These are phyloP conservation scores for Nigrospora sphaerica DNA, from an alignment of 2,329 filamentous ascomycete species.

Conservation along the genomic window DNA sequence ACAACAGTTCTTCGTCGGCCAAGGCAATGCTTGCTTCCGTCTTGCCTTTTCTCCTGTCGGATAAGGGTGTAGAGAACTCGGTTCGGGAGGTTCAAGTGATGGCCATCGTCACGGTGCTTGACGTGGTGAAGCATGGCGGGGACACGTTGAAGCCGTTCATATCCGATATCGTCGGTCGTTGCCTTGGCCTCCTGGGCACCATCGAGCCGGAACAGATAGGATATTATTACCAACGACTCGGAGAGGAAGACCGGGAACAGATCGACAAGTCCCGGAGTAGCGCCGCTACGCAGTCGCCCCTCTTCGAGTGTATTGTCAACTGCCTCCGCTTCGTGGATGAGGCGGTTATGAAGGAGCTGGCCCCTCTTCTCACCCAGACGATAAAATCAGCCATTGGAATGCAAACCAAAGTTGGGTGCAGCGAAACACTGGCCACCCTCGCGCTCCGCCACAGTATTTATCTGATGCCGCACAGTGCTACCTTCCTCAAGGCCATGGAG, in stretches of 20 bases:
- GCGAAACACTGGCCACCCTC: constrained; percentile 75
- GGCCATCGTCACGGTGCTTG: constrained; percentile 73
- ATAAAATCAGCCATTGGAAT: constrained; percentile 85
- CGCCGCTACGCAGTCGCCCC: constrained; percentile 76
- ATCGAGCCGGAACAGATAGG: constrained; percentile 87
- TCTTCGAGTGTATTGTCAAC: constrained; percentile 87
- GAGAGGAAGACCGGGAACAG: constrained; percentile 79
- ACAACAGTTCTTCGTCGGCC: constrained; percentile 62
- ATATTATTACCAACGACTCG: constrained; percentile 84
- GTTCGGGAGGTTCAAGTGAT: constrained; percentile 84
- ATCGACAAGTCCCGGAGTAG: constrained; percentile 82
- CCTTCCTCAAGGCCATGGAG: constrained; percentile 70
- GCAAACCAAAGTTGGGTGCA: constrained; percentile 89
- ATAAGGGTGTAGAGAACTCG: constrained; percentile 81
- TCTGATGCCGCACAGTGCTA: constrained; percentile 67
- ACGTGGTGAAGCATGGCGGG: constrained; percentile 87
- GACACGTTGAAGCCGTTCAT: constrained; percentile 73
- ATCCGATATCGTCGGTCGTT: constrained; percentile 70
- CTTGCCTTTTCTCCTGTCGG: constrained; percentile 82
- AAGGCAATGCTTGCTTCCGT: constrained; percentile 78
- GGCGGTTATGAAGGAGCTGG: constrained; percentile 66
- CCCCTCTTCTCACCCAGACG: constrained; percentile 64
- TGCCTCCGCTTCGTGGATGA: constrained; percentile 80
- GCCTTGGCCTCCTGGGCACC: constrained; percentile 76
- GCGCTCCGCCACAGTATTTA: constrained; percentile 71